Evolutionary conservation across 768 basidiomycete species (phyloP), one percentile per base, ranked within the genome.

Genomic region (Harrya chromipes): DNA sequence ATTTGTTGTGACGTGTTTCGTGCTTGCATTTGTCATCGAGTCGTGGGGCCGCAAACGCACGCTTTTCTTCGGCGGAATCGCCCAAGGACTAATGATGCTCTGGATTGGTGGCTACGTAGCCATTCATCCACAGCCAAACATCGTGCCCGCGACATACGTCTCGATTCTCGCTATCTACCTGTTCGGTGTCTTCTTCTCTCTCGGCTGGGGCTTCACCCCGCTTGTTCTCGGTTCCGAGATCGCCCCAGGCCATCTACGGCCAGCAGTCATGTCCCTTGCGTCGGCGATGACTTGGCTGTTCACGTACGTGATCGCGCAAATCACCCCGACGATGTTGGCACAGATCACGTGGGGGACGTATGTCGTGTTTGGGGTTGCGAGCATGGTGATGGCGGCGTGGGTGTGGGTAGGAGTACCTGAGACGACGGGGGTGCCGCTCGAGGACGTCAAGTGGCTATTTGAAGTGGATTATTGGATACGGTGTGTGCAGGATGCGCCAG

Each of bases 401-500:
- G 65, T 61, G 34, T 68, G 70, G 60, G 52, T 56, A n/a, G 65
- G 67, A 43, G 60, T 75, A 7, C 74, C 74, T 0, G 74, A 75
- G 59, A 75, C 74, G 40, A 70, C 58, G 16, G 68, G 70, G 12
- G 63, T 70, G 20, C 64, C 69, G 31, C 63, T 74, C 24, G 73
- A 74, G 61, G 70, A 74, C 31, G 60, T 74, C 37, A 55, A 52
- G 24, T 66, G 56, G 49, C 31, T 74, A 19, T 74, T 74, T 31
- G 68, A 71, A 44, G 52, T 55, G 27, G 58, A 61, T 4, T 40
- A 63, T 16, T 57, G 66, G 48, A 27, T 66, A 24, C 50, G 71
- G 24, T 60, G 58, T 20, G 39, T 71, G 17, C 52, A 65, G 46
- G 70, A 71, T 16, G 68, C 71, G 1, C 71, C 70, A 3, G 65